Base-by-base conservation (phyloP, 2,329 filamentous ascomycete genomes). In the Cryphonectria carpinicola region DNA sequence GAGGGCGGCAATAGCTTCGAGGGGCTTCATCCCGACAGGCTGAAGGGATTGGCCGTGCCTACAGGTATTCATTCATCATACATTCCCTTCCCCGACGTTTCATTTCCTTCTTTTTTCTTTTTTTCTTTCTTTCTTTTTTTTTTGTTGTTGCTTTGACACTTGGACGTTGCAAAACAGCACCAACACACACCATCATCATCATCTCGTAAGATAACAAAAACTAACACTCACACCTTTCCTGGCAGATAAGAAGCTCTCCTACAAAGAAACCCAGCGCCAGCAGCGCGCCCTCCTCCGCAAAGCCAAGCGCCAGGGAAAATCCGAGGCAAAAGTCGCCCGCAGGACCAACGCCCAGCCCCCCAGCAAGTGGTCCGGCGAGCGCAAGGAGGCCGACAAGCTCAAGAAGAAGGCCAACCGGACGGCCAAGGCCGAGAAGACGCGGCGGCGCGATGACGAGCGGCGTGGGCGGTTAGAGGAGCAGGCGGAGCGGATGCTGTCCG, bases 261-360 rank as follows among this genome's bases (percentile, higher is more conserved):
- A 72, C 69, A 70, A 78, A 66, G 71, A 78, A 67, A 74, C 78
- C 49, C 74, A 76, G 68, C 76, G 77, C 66, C 43, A 74, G 49
- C 60, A 68, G 54, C 76, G 77, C 67, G 83, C 82, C 76, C 76
- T 76, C 62, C 79, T 79, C 32, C 80, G 80, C 70, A 82, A 83
- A 73, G 71, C 73, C 46, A 81, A 81, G 39, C 67, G 72, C 75
- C 56, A 78, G 77, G 75, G 78, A 77, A 75, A 76, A 73, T 32
- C 82, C 80, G 74, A 82, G 79, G 75, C 77, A 77, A 52, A 81
- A 80, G 74, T 78, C 77, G 66, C 52, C 66, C 69, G 78, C 65
- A 74, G 68, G 65, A 46, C n/a, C 69, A 71, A 37, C 69, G 74
- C n/a, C 75, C 77, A 62, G 71, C 68, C 49, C 54, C 58, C 65